These are phyloP conservation scores for Exophiala mesophila DNA, from an alignment of 2,329 filamentous ascomycete genomes.

Conservation along the genomic window DNA sequence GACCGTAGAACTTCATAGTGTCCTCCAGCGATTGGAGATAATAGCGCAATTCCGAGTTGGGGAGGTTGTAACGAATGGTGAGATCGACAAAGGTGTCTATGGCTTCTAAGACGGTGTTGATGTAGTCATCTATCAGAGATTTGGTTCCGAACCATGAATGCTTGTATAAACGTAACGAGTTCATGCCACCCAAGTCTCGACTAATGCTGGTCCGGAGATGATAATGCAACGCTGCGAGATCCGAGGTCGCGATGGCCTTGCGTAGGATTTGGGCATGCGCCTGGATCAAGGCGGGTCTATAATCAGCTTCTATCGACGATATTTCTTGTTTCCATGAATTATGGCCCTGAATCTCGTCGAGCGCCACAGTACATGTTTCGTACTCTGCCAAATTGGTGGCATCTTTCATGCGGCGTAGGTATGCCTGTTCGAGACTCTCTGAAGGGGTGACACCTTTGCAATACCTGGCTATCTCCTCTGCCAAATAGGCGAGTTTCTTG, in stretches of 20 bases:
- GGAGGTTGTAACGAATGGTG: slow-evolving; percentile 37
- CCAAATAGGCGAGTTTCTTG: slow-evolving; percentile 15
- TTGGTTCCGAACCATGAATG: slow-evolving; percentile 86
- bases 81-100: slow-evolving; percentile 66
- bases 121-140: slow-evolving; percentile 78
- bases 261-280: slow-evolving; percentile 69
- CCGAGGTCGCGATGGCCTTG: slow-evolving; percentile 64
- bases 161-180: slow-evolving; percentile 73
- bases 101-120: slow-evolving; percentile 70
- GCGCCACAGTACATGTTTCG: slow-evolving; percentile 67
- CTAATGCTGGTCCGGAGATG: slow-evolving; percentile 74
- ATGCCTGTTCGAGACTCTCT: slow-evolving; percentile 12
- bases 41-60: slow-evolving; percentile 14
- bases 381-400: slow-evolving; percentile 67
- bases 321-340: slow-evolving; percentile 72
- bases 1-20: slow-evolving; percentile 44
- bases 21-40: slow-evolving; percentile 22
- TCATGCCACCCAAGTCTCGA: slow-evolving; percentile 80
- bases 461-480: slow-evolving; percentile 21
- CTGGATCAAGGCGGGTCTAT: slow-evolving; percentile 65
- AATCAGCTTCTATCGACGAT: slow-evolving; percentile 56
- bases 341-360: slow-evolving; percentile 75
- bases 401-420: slow-evolving; percentile 37
- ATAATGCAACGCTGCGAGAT: slow-evolving; percentile 72
- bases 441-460: slow-evolving; percentile 9